Conservation (phyloP, 2,329 filamentous ascomycete genomes). For the Pestalotiopsis sp. region DNA sequence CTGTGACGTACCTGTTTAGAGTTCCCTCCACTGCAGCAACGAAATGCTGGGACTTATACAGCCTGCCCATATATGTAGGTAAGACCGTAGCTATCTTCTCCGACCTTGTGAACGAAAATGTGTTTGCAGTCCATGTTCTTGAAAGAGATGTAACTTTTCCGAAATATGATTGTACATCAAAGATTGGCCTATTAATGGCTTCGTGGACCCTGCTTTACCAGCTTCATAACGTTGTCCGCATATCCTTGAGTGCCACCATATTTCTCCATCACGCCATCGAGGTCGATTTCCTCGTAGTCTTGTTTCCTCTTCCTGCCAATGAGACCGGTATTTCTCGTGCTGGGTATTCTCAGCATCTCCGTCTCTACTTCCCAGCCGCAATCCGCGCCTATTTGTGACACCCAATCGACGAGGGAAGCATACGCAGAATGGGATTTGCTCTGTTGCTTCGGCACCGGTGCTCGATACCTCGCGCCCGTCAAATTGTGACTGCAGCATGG, state of each 20-base stretch:
- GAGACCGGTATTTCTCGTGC: constrained; percentile 83
- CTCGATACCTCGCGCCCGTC: constrained; percentile 73
- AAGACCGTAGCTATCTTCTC: too few species aligned
- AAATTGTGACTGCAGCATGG: constrained; percentile 94
- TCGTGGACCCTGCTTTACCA: constrained; percentile 54
- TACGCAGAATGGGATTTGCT: constrained; percentile 69
- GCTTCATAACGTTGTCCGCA: constrained; percentile 59
- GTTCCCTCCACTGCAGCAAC: too few species aligned
- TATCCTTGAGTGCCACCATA: constrained; percentile 62
- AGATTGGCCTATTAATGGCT: constrained; percentile 30
- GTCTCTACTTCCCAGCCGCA: constrained; percentile 78
- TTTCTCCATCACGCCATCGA: constrained; percentile 47
- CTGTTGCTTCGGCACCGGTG: constrained; percentile 56
- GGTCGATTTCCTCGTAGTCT: constrained; percentile 35
- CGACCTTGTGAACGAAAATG: too few species aligned
- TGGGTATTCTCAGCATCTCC: constrained; percentile 88
- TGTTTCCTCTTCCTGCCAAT: constrained; percentile 61
- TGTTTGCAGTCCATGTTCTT: too few species aligned
- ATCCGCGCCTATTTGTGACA: constrained; percentile 67
- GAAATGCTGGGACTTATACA: too few species aligned
- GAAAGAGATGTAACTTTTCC: too few species aligned
- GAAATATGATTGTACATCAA: neutral
- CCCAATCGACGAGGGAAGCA: constrained; percentile 80
- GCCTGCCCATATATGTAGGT: too few species aligned
- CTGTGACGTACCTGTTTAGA: too few species aligned